phyloP scores from a whole-genome alignment of 1,139 yeast genomes.

The Nadsonia commutata region DNA sequence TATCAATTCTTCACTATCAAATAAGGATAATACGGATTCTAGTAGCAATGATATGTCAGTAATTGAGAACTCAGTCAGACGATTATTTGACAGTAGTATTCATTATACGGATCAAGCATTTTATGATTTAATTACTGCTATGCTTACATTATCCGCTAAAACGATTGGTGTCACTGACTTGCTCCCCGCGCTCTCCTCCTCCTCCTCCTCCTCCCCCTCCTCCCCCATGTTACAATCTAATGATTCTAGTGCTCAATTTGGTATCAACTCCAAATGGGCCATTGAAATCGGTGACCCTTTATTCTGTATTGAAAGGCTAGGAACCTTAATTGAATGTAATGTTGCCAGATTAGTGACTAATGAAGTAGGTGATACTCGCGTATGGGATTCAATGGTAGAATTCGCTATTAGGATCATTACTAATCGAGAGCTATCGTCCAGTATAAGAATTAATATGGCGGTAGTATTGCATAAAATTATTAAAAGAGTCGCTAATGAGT shows the following conservation, averaged over 20 bases:
- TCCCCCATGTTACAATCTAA: neutral
- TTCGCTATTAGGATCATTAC: conserved; percentile 35
- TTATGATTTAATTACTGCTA: conserved; percentile 28
- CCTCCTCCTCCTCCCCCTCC: neutral
- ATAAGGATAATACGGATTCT: no score
- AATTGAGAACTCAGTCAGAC: conserved; percentile 41
- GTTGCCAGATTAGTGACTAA: conserved; percentile 33
- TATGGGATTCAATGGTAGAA: conserved; percentile 32
- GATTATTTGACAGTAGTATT: conserved; percentile 46
- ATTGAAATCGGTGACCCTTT: conserved; percentile 10
- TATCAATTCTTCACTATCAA: no score
- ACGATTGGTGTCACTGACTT: neutral
- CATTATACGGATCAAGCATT: conserved; percentile 40
- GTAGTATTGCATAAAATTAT: conserved; percentile 37
- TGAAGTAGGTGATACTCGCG: conserved; percentile 14
- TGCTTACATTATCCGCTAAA: conserved; percentile 2
- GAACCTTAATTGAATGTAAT: conserved; percentile 21
- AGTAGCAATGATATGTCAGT: conserved; percentile 44
- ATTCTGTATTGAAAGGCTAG: conserved; percentile 5
- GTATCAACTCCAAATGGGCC: neutral
- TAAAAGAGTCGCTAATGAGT: conserved; percentile 20
- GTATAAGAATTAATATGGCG: conserved; percentile 34
- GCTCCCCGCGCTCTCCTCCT: neutral
- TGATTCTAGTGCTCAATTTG: neutral
- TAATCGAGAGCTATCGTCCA: conserved; percentile 26